Conservation (phyloP, 2,329 filamentous ascomycete species). For the Aureobasidium subglaciale region DNA sequence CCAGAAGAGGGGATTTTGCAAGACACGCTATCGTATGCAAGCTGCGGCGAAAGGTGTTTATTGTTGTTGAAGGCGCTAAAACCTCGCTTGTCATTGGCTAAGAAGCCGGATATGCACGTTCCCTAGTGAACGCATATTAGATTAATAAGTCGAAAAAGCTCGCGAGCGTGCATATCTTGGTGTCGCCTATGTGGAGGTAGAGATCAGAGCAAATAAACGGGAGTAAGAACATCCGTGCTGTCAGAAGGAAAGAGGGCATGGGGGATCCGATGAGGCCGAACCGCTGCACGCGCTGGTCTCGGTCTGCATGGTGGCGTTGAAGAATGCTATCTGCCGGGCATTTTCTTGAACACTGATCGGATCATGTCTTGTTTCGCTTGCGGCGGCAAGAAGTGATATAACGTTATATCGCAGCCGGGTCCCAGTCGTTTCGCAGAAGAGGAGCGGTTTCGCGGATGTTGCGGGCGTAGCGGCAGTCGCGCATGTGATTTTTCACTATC, state of each 20-base stretch:
- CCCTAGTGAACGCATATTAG: constrained; percentile 4
- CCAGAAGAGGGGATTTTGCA: not conserved
- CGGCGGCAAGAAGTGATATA: not conserved
- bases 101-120: constrained; percentile 6
- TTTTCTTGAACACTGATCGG: not conserved
- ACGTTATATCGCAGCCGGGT: not conserved
- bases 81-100: constrained; percentile 5
- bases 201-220: not conserved
- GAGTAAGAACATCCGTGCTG: not conserved
- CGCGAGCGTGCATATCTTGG: not conserved
- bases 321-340: not conserved
- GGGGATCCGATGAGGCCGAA: not conserved
- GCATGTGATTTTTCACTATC: not conserved
- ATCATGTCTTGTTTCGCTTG: not conserved
- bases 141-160: not conserved
- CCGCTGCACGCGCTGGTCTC: not conserved
- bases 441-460: not conserved
- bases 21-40: constrained; percentile 11
- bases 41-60: not conserved
- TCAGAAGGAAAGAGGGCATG: not conserved
- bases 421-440: not conserved
- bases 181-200: not conserved
- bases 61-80: constrained; percentile 4
- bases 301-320: not conserved
- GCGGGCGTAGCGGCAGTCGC: not conserved